Conservation (phyloP, 75 land plant genomes). For the Gnetum montanum region DNA sequence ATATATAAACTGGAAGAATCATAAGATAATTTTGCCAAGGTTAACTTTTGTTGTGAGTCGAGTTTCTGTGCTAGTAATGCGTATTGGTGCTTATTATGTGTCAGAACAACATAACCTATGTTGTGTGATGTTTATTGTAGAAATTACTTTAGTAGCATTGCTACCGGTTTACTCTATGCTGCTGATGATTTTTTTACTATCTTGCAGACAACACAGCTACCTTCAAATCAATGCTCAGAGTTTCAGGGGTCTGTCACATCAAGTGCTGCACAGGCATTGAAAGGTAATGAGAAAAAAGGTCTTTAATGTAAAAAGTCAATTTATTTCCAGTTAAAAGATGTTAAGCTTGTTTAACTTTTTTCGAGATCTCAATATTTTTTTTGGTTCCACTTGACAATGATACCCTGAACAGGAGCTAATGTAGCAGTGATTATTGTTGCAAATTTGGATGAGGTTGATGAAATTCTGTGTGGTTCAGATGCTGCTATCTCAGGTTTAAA, state of each 20-base stretch:
- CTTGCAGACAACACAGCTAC: slow-evolving; percentile 32
- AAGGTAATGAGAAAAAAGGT: slow-evolving; percentile 14
- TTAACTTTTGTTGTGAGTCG: neutral
- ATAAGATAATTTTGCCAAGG: neutral
- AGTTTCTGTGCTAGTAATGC: neutral
- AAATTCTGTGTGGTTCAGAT: slow-evolving; percentile 31
- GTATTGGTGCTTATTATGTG: neutral
- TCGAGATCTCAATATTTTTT: neutral
- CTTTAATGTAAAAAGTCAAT: no score
- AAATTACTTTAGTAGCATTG: slow-evolving; percentile 2
- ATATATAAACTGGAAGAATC: no score
- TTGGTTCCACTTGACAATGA: slow-evolving; percentile 1
- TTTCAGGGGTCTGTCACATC: slow-evolving; percentile 41
- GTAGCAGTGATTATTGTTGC: slow-evolving; percentile 35
- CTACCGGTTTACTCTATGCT: neutral
- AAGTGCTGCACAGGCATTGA: slow-evolving; percentile 41
- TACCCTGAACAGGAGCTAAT: slow-evolving; percentile 28
- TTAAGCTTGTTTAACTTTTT: neutral
- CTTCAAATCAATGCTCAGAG: slow-evolving; percentile 32
- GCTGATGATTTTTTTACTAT: neutral
- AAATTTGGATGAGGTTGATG: slow-evolving; percentile 27
- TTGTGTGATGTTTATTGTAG: neutral
- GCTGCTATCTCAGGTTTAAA: slow-evolving; percentile 40
- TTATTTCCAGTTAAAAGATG: neutral
- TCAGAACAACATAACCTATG: neutral